phyloP scores from a whole-genome alignment of 495 filamentous ascomycete species.

The Penicillium antarcticum region DNA sequence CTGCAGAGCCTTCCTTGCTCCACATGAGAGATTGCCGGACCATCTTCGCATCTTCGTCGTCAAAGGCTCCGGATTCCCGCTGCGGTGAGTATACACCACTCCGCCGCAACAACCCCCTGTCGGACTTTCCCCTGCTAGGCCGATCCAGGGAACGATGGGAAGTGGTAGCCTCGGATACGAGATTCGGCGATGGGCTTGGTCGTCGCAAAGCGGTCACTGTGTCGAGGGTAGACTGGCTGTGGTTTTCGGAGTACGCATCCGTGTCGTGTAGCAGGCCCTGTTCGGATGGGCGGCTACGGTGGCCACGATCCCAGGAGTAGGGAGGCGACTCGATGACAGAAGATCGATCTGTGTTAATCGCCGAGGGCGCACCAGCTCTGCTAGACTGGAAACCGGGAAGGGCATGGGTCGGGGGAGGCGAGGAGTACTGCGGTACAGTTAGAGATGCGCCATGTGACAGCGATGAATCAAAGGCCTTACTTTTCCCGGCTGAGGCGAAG shows the following conservation, averaged over 20 bases:
- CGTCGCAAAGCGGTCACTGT: conserved; percentile 13
- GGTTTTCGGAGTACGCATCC: not conserved
- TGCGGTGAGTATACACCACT: conserved; percentile 43
- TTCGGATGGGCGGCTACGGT: conserved; percentile 48
- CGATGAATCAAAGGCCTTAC: conserved; percentile 14
- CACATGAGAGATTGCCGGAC: conserved; percentile 57
- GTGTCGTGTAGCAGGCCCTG: conserved; percentile 54
- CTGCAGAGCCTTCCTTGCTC: conserved; percentile 33
- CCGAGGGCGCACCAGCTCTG: conserved; percentile 40
- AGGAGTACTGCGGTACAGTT: conserved; percentile 22
- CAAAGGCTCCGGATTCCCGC: conserved; percentile 42
- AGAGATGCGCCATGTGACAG: conserved; percentile 9
- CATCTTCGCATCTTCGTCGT: conserved; percentile 69
- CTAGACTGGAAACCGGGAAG: conserved; percentile 16
- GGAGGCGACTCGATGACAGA: conserved; percentile 56
- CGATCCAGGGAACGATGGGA: conserved; percentile 37
- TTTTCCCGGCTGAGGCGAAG: conserved; percentile 18
- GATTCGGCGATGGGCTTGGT: conserved; percentile 20
- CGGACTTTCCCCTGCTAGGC: conserved; percentile 23
- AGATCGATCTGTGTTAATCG: conserved; percentile 57
- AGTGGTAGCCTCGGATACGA: conserved; percentile 28
- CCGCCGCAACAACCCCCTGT: conserved; percentile 42
- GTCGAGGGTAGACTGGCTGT: conserved; percentile 5
- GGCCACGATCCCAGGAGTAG: conserved; percentile 61
- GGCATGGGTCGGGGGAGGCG: conserved; percentile 14